A percentile compares a stretch with the other conserved stretches of the same genome.
phyloP scores from a whole-genome alignment of 2,329 filamentous ascomycete species.

The Trichoderma pleuroti region DNA sequence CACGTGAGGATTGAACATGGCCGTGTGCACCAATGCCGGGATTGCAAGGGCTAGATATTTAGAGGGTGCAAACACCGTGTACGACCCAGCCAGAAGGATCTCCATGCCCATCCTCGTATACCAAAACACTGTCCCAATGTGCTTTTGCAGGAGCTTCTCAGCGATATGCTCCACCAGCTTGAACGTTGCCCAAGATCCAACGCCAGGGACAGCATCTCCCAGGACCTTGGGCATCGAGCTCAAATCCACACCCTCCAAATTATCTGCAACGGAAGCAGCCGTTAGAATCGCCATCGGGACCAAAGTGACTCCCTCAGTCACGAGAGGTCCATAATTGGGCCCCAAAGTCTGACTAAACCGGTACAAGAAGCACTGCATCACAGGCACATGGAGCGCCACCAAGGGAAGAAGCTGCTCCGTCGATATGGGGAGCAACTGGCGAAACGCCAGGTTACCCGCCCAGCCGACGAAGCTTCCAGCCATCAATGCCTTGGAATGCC shows the following conservation, averaged over 20 bases:
- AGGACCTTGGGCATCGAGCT: conserved; percentile 53
- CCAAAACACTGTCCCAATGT: conserved; percentile 59
- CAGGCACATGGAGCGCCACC: conserved; percentile 71
- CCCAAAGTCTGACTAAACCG: conserved; percentile 63
- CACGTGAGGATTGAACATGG: conserved; percentile 71
- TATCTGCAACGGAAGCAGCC: conserved; percentile 59
- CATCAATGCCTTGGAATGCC: conserved; percentile 66
- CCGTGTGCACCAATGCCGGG: conserved; percentile 69
- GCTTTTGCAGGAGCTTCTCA: conserved; percentile 39
- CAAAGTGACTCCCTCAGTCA: conserved; percentile 71
- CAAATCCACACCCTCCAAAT: conserved; percentile 60
- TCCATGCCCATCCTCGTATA: conserved; percentile 72
- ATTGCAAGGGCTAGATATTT: conserved; percentile 63
- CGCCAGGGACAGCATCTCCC: conserved; percentile 61
- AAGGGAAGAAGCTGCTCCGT: conserved; percentile 61
- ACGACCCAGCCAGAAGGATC: conserved; percentile 60
- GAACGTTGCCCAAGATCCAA: conserved; percentile 65
- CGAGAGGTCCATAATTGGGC: conserved; percentile 66
- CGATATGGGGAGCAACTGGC: conserved; percentile 44
- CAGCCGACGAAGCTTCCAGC: conserved; percentile 68
- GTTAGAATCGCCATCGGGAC: conserved; percentile 65
- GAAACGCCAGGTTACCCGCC: conserved; percentile 59
- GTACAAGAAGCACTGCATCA: conserved; percentile 69
- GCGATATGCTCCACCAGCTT: conserved; percentile 46
- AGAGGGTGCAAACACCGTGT: conserved; percentile 65